Conservation (phyloP, 148 eudicot species). For the Fallopia convolvulus region DNA sequence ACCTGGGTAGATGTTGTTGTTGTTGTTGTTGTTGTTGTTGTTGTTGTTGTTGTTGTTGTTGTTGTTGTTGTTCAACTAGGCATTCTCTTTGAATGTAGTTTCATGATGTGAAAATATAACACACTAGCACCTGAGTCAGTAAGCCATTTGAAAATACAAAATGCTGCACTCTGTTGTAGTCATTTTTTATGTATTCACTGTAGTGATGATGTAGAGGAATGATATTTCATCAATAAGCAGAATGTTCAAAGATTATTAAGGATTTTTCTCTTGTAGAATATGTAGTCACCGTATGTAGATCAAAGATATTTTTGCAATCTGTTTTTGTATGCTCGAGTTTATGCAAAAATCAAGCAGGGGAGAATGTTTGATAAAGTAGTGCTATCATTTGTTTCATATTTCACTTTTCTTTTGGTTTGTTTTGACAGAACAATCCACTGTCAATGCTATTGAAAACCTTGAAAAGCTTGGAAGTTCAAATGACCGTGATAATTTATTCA, state of each 20-base stretch:
- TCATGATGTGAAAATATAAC: neutral
- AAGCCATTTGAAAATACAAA: neutral
- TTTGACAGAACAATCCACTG: conserved; percentile 6
- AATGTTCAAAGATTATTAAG: neutral
- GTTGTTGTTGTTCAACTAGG: neutral
- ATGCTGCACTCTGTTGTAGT: neutral
- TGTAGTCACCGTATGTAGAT: neutral
- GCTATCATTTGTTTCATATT: neutral
- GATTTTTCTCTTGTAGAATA: neutral
- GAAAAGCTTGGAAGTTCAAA: neutral
- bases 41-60: no score
- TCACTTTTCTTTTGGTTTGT: neutral
- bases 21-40: no score
- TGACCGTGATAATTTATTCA: neutral
- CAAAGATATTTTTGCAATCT: neutral
- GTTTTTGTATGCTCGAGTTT: neutral
- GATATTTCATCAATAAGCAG: neutral
- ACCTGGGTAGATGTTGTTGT: no score
- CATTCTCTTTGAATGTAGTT: neutral
- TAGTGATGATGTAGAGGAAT: neutral
- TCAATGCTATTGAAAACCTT: neutral
- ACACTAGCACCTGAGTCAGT: neutral
- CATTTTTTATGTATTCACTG: neutral
- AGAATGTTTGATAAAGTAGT: neutral
- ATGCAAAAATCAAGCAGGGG: neutral